Evolutionary conservation across 257 asterid genomes (phyloP).

Genomic region (Plectranthus barbatus): DNA sequence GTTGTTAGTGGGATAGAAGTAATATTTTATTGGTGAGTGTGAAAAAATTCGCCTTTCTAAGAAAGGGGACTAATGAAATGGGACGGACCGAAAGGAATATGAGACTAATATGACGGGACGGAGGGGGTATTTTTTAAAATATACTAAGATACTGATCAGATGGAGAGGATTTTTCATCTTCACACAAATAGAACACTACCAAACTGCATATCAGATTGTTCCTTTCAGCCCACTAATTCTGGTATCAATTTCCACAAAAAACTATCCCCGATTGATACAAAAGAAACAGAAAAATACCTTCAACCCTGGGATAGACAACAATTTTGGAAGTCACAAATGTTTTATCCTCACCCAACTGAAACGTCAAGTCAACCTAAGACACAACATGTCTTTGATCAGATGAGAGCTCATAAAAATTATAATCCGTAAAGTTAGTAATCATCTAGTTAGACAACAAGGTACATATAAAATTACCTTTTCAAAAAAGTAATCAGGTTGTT

Average conservation of each 20-base stretch:
- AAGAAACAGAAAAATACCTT: conserved; percentile 47
- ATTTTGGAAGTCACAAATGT: conserved; percentile 66
- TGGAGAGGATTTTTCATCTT: background rate
- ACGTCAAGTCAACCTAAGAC: conserved; percentile 74
- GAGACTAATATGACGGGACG: too few species aligned
- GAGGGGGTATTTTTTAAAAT: too few species aligned
- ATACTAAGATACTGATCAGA: too few species aligned
- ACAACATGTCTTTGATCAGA: conserved; percentile 12
- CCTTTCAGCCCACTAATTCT: background rate
- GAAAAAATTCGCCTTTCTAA: too few species aligned
- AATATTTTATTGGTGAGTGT: too few species aligned
- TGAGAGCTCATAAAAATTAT: background rate
- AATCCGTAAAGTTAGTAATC: background rate
- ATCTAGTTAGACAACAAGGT: background rate
- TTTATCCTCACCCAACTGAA: conserved; percentile 73
- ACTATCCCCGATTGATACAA: background rate
- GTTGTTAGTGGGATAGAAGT: too few species aligned
- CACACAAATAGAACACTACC: background rate
- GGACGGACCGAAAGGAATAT: too few species aligned
- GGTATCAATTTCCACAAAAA: background rate
- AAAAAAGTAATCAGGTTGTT: conserved; percentile 80
- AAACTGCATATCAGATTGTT: background rate
- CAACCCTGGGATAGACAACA: conserved; percentile 66
- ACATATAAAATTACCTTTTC: conserved; percentile 43
- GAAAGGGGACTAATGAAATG: too few species aligned